Evolutionary conservation across 169 alveolate genomes (phyloP).

Genomic region (Sarcocystis neurona): DNA sequence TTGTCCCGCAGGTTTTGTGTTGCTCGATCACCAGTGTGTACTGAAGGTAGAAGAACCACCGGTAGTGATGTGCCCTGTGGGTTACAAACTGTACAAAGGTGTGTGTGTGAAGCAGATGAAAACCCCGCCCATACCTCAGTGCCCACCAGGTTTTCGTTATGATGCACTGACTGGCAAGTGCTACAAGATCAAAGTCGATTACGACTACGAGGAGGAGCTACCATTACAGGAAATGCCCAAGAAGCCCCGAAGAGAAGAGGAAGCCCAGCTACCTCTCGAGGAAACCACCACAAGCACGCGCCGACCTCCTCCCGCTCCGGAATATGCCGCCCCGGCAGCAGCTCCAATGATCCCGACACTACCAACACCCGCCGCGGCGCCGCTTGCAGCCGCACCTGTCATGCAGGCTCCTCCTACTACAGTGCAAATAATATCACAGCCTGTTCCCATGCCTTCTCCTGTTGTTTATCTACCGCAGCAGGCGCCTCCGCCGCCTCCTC

Average conservation of each 20-base stretch:
- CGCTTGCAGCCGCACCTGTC: slow-evolving; percentile 8
- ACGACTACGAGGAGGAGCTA: slow-evolving; percentile 14
- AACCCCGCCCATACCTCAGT: slow-evolving; percentile 32
- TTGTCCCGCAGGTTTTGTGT: slow-evolving; percentile 32
- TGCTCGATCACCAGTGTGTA: slow-evolving; percentile 41
- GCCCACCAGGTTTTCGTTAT: slow-evolving; percentile 51
- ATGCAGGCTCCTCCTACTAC: slow-evolving; percentile 41
- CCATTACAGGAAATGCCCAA: slow-evolving; percentile 22
- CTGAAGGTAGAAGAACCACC: slow-evolving; percentile 38
- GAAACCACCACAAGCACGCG: slow-evolving; percentile 57
- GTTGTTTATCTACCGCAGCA: slow-evolving; percentile 52
- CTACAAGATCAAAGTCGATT: slow-evolving; percentile 31
- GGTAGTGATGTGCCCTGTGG: slow-evolving; percentile 51
- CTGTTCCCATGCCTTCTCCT: slow-evolving; percentile 52
- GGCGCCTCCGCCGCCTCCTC: slow-evolving; percentile 43
- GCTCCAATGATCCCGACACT: too few relatives aligned
- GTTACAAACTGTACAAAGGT: slow-evolving; percentile 30
- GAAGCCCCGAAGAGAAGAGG: slow-evolving; percentile 22
- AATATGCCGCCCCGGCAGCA: not conserved
- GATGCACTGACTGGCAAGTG: slow-evolving; percentile 54
- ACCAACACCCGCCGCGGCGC: slow-evolving; percentile 32
- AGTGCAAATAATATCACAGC: slow-evolving; percentile 45
- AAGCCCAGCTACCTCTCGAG: slow-evolving; percentile 41
- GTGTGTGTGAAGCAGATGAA: slow-evolving; percentile 50
- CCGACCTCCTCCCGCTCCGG: slow-evolving; percentile 36